phyloP scores from a whole-genome alignment of 306 rosid species.

The Vicia faba region DNA sequence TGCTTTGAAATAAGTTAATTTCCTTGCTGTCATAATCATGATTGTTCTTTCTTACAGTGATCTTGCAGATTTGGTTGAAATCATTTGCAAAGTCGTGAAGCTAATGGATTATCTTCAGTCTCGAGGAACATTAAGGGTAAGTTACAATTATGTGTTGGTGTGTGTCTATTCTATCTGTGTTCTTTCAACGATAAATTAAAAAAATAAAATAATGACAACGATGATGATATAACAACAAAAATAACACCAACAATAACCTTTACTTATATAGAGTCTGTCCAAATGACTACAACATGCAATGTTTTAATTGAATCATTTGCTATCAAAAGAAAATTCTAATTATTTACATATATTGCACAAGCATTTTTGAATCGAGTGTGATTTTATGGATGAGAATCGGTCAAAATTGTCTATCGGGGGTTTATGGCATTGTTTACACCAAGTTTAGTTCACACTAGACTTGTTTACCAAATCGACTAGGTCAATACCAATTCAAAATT shows the following conservation, averaged over 20 bases:
- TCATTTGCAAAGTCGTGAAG: constrained; percentile 64
- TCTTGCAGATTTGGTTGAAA: constrained; percentile 87
- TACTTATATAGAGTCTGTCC: constrained; percentile 3
- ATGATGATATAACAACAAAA: background rate
- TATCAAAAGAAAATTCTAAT: background rate
- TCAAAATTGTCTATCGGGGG: background rate
- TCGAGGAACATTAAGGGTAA: constrained; percentile 88
- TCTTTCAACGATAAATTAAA: background rate
- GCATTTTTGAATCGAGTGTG: background rate
- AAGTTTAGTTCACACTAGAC: background rate
- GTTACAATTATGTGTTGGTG: background rate
- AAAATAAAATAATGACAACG: background rate
- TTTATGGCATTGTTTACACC: background rate
- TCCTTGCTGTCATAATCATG: constrained; percentile 32
- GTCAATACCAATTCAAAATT: background rate
- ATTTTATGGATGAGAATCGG: background rate
- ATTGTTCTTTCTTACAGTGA: constrained; percentile 56
- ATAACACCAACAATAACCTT: background rate
- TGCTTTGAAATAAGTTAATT: constrained; percentile 3
- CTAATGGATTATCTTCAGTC: constrained; percentile 85
- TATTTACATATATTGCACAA: background rate
- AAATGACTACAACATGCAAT: background rate
- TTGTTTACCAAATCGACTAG: background rate
- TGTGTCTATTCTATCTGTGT: constrained; percentile 1
- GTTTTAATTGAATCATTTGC: background rate